These are phyloP conservation scores for Cryptococcus sp. DNA, from an alignment of 1,284 basidiomycete species.

Conservation along the genomic window DNA sequence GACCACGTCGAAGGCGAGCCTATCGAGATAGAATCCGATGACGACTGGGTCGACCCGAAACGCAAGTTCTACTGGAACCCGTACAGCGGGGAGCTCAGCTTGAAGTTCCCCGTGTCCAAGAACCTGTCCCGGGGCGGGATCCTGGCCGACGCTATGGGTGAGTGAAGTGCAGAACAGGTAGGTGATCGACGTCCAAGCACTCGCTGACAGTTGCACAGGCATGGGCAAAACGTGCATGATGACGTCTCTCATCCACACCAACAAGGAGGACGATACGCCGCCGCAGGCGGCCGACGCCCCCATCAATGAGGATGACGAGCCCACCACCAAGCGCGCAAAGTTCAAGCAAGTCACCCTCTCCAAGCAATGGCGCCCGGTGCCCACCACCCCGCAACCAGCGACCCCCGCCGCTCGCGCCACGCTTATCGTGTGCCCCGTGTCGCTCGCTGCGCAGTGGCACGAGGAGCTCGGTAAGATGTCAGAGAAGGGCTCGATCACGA, in stretches of 20 bases:
- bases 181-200: background rate
- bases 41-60: conserved; percentile 40
- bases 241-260: conserved; percentile 82
- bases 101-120: conserved; percentile 80
- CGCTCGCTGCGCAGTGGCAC: conserved; percentile 84
- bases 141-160: conserved; percentile 50
- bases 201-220: conserved; percentile 57
- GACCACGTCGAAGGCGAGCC: conserved; percentile 38
- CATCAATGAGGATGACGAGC: conserved; percentile 21
- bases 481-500: conserved; percentile 62
- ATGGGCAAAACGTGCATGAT: conserved; percentile 96
- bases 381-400: conserved; percentile 26
- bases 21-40: conserved; percentile 47
- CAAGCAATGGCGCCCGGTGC: conserved; percentile 46
- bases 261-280: conserved; percentile 56
- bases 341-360: conserved; percentile 49
- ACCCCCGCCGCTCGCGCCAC: conserved; percentile 58
- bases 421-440: conserved; percentile 89
- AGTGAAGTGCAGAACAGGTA: conserved; percentile 2
- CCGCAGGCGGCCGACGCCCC: conserved; percentile 18
- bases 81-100: conserved; percentile 89
- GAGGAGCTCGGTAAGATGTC: conserved; percentile 71
- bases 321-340: conserved; percentile 37
- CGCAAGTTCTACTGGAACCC: conserved; percentile 74
- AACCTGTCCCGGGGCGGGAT: conserved; percentile 67